Base-by-base conservation (phyloP, 257 asterid species). In the Anisodus tanguticus region DNA sequence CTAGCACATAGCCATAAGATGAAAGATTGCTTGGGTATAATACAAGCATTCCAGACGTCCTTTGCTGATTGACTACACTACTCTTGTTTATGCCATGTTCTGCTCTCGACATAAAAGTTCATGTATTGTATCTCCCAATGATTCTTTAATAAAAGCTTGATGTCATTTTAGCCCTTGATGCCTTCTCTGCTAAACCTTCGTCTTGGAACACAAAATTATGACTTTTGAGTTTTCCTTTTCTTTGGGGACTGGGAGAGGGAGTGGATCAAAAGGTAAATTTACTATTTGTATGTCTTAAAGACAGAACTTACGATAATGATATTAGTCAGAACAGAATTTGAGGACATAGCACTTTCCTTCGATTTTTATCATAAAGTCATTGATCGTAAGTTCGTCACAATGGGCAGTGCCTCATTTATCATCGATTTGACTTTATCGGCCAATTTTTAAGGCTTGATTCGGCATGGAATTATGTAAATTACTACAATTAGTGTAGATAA, bases 61-160 rank as follows among this genome's bases (percentile, higher is more conserved):
- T n/a, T n/a, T n/a, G n/a, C 60, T 74, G 80, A 47, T n/a, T 74
- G 60, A 49, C 19, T 74, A 43, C 26, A 22, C 26, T 22, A 35
- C 57, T 3, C 39, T 71, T 71, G 78, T 70, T 70, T 70, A 41
- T 16, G 78, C 6, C 54, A 41, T 3, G 9, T 41, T 70, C 6
- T 71, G 1, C 57, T 71, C 58, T 17, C 82, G 31, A 53, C 82
- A 77, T 15, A 77, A 4, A 22, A 77, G 49, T 53, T 77, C 64
- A 77, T 51, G 64, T 77, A 77, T 0, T 77, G 64, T 77, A 77
- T 77, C 63, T 53, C 47, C 26, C 49, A 53, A 13, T 13, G 64
- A 77, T 19, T 59, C 63, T 77, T 51, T 4, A 51, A 76, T 51
- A 26, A 76, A 76, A 51, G 26, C 8, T 41, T 49, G 12, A 76